phyloP scores from a whole-genome alignment of 345 rosid genomes.

The Ailanthus altissimus region DNA sequence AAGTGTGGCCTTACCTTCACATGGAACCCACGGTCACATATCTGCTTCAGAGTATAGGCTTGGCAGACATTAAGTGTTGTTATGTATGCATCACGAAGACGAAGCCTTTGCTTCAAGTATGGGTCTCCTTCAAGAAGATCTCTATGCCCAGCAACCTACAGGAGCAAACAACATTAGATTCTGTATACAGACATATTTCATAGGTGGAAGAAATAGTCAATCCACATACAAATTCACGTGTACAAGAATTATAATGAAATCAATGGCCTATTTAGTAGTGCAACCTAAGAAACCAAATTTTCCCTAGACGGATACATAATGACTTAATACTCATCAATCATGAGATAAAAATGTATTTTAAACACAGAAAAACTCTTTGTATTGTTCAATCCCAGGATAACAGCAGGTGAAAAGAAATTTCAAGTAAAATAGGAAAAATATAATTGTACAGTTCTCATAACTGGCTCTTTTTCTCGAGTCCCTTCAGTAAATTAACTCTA shows the following conservation, averaged over 20 bases:
- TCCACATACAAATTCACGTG: not conserved
- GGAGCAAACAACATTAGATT: not conserved
- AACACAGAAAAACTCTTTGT: no score
- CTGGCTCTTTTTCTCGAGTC: not conserved
- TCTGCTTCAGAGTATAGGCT: constrained; percentile 84
- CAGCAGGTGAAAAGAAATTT: no score
- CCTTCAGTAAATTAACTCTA: not conserved
- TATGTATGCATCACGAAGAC: constrained; percentile 89
- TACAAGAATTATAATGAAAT: not conserved
- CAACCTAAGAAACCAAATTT: not conserved
- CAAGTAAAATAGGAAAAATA: not conserved
- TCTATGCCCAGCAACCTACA: constrained; percentile 74
- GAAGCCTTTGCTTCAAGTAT: constrained; percentile 87
- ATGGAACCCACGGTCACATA: constrained; percentile 77
- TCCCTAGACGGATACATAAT: not conserved
- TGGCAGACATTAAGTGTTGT: constrained; percentile 90
- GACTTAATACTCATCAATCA: not conserved
- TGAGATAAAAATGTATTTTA: not conserved
- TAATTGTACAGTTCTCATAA: not conserved
- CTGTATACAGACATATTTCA: not conserved
- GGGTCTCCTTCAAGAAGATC: constrained; percentile 98
- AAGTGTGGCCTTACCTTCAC: constrained; percentile 71
- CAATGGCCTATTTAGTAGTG: not conserved
- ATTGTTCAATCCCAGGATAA: no score
- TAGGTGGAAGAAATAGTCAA: not conserved